Percentiles rank a stretch among this genome's conserved stretches.
These are phyloP conservation scores for Climacium dendroides DNA, from an alignment of 225 moss, liverwort and hornwort genomes.

Conservation along the genomic window DNA sequence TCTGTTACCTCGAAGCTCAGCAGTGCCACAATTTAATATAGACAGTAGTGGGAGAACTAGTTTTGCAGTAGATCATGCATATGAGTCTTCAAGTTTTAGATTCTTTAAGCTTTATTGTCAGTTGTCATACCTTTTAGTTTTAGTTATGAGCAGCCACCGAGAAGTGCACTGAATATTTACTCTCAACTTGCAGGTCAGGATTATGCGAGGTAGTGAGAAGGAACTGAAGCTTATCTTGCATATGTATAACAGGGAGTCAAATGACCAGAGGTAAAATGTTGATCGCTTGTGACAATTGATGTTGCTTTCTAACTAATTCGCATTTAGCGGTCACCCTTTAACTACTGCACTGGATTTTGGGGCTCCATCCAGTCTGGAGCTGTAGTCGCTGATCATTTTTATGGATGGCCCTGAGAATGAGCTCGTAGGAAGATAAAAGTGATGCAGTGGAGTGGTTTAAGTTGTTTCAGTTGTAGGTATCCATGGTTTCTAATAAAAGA, in stretches of 20 bases:
- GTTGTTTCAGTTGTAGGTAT: neutral
- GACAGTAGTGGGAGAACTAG: neutral
- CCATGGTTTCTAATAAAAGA: neutral
- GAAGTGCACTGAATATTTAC: neutral
- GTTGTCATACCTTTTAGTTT: neutral
- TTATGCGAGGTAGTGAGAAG: slow-evolving; percentile 59
- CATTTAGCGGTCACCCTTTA: neutral
- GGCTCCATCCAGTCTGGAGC: neutral
- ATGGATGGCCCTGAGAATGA: neutral
- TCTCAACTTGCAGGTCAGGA: slow-evolving; percentile 36
- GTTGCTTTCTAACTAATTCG: neutral
- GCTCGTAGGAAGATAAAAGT: neutral
- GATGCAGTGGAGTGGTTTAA: neutral
- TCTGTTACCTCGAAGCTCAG: neutral
- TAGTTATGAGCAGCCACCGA: neutral
- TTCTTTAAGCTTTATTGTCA: neutral
- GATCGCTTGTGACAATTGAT: neutral
- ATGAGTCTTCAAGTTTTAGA: neutral
- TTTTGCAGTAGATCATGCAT: neutral
- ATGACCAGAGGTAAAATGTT: slow-evolving; percentile 53
- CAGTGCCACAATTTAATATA: neutral
- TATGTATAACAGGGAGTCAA: slow-evolving; percentile 82
- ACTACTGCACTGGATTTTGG: neutral
- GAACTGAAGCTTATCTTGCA: slow-evolving; percentile 78
- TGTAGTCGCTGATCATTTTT: neutral